Percentiles rank a stretch among this genome's conserved stretches.
Evolutionary conservation across 768 basidiomycete species (phyloP).

Genomic region (Mycena rebaudengoi): DNA sequence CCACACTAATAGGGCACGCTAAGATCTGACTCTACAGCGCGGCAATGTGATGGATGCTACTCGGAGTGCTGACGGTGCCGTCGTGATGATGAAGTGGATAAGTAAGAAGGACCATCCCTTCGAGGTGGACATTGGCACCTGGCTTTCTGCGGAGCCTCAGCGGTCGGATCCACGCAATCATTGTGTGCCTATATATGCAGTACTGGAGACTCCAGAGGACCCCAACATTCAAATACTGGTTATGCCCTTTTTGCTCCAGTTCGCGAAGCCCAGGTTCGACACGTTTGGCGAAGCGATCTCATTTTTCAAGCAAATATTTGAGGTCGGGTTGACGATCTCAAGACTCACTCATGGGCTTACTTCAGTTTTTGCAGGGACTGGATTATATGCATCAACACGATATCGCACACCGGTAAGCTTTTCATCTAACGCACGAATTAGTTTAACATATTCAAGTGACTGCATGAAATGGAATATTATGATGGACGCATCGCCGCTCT

Average conservation of each 20-base stretch:
- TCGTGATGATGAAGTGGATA: background rate
- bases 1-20: too few relatives aligned
- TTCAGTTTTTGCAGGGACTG: conserved; percentile 23
- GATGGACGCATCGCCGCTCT: conserved; percentile 40
- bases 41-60: background rate
- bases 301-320: conserved; percentile 40
- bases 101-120: background rate
- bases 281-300: conserved; percentile 44
- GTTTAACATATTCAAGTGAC: background rate
- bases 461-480: conserved; percentile 41
- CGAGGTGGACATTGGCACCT: background rate
- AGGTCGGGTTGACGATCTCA: conserved; percentile 29
- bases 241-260: conserved; percentile 38
- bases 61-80: background rate
- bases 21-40: too few relatives aligned
- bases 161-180: background rate
- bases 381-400: conserved; percentile 37
- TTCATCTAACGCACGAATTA: background rate
- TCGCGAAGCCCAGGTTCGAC: conserved; percentile 36
- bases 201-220: background rate
- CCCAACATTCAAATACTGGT: conserved; percentile 28
- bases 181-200: background rate
- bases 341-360: background rate
- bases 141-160: background rate
- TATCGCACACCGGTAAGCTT: conserved; percentile 38